phyloP scores from a whole-genome alignment of 371 early-diverging fungal genomes.

The Zychaea mexicana region DNA sequence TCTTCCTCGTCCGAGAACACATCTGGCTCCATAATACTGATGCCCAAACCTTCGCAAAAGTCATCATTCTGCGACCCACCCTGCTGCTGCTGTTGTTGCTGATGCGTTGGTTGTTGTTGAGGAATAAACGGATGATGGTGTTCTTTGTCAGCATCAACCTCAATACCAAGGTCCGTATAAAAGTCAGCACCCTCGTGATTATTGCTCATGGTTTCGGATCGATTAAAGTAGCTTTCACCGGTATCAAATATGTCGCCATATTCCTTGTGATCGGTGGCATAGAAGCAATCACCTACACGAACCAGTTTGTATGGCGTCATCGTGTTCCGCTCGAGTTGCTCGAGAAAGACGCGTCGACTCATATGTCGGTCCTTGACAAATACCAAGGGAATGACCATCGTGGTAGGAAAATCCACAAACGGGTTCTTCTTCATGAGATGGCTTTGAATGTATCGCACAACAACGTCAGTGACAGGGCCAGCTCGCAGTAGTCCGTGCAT shows the following conservation, averaged over 20 bases:
- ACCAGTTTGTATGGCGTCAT: slow-evolving; percentile 56
- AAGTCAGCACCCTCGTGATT: background rate
- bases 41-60: slow-evolving; percentile 50
- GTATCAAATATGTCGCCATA: background rate
- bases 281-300: slow-evolving; percentile 63
- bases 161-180: slow-evolving; percentile 2
- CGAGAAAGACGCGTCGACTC: slow-evolving; percentile 59
- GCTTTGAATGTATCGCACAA: slow-evolving; percentile 62
- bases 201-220: slow-evolving; percentile 1
- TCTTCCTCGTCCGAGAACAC: background rate
- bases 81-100: slow-evolving; percentile 5
- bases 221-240: slow-evolving; percentile 13
- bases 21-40: slow-evolving; percentile 38
- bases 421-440: slow-evolving; percentile 66
- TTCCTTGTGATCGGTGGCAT: slow-evolving; percentile 49
- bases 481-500: slow-evolving; percentile 72
- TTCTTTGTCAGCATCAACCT: background rate
- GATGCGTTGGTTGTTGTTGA: slow-evolving; percentile 1
- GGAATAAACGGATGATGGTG: too few relatives aligned
- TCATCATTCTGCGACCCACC: slow-evolving; percentile 25
- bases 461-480: slow-evolving; percentile 53
- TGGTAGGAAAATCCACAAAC: slow-evolving; percentile 69
- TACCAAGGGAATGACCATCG: slow-evolving; percentile 58
- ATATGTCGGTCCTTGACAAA: slow-evolving; percentile 59
- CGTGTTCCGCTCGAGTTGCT: slow-evolving; percentile 54